phyloP scores from a whole-genome alignment of 306 rosid species.

The Alnus rubra region DNA sequence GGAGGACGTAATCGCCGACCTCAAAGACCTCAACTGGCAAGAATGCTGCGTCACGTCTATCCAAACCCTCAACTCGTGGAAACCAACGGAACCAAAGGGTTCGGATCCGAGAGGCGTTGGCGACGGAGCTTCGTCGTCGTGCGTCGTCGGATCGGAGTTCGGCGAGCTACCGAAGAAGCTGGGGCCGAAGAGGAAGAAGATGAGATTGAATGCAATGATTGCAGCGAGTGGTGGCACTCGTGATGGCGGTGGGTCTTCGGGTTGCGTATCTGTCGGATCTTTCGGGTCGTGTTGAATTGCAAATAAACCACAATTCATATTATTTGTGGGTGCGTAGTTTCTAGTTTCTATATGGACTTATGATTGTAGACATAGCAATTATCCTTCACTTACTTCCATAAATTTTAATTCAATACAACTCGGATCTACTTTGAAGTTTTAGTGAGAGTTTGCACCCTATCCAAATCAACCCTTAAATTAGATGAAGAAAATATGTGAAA shows the following conservation, averaged over 20 bases:
- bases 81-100: conserved; percentile 3
- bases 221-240: not conserved
- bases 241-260: conserved; percentile 30
- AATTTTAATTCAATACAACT: no score
- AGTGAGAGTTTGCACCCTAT: no score
- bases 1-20: conserved; percentile 59
- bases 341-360: no score
- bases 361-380: no score
- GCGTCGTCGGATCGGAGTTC: not conserved
- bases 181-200: conserved; percentile 44
- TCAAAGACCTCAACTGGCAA: conserved; percentile 61
- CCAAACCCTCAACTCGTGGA: conserved; percentile 39
- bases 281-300: conserved; percentile 37
- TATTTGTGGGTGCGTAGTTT: no score
- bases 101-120: not conserved
- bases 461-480: no score
- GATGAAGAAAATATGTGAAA: no score
- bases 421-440: no score
- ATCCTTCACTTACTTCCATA: no score
- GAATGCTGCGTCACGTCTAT: conserved; percentile 80
- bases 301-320: no score
- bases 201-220: conserved; percentile 13
- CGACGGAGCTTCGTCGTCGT: not conserved
- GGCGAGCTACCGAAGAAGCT: conserved; percentile 15
- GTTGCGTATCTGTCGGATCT: conserved; percentile 40